Evolutionary conservation across 768 basidiomycete genomes (phyloP).

Genomic region (Leccinum barrowsii): DNA sequence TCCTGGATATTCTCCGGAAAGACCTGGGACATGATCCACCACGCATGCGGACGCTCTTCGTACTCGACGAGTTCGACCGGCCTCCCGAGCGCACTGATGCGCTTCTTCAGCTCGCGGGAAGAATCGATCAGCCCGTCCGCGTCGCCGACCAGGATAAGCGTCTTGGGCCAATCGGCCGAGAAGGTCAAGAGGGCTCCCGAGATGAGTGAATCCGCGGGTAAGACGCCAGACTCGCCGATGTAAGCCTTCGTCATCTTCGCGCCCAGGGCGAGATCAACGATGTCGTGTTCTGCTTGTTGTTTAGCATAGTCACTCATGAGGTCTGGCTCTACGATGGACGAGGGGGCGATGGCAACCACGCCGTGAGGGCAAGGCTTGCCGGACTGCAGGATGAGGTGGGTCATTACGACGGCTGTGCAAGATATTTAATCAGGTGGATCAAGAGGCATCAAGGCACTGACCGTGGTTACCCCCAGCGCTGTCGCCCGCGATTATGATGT

Average conservation of each 20-base stretch:
- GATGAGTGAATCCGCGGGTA: constrained; percentile 14
- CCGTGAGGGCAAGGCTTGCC: constrained; percentile 47
- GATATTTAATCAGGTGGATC: not conserved
- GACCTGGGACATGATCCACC: constrained; percentile 16
- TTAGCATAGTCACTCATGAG: not conserved
- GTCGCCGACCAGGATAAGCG: constrained; percentile 18
- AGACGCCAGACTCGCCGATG: constrained; percentile 10
- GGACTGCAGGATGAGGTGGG: constrained; percentile 47
- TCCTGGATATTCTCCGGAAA: constrained; percentile 16
- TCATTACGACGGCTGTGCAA: constrained; percentile 19
- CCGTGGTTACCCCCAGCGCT: constrained; percentile 27
- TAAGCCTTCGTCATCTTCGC: not conserved
- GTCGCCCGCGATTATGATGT: constrained; percentile 20
- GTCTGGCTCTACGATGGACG: not conserved
- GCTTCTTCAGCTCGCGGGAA: constrained; percentile 12
- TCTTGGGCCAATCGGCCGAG: constrained; percentile 18
- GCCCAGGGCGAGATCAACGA: not conserved
- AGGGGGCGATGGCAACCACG: constrained; percentile 55
- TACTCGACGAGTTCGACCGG: constrained; percentile 26
- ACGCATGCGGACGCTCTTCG: constrained; percentile 18
- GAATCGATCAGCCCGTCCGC: constrained; percentile 14
- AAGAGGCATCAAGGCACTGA: constrained; percentile 2
- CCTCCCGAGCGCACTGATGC: not conserved
- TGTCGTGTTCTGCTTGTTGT: constrained; percentile 1
- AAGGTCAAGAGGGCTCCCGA: constrained; percentile 18